Evolutionary conservation across 108 stramenopile species (phyloP), one percentile per base, ranked within the genome.

Genomic region (Nitzschia sp.): DNA sequence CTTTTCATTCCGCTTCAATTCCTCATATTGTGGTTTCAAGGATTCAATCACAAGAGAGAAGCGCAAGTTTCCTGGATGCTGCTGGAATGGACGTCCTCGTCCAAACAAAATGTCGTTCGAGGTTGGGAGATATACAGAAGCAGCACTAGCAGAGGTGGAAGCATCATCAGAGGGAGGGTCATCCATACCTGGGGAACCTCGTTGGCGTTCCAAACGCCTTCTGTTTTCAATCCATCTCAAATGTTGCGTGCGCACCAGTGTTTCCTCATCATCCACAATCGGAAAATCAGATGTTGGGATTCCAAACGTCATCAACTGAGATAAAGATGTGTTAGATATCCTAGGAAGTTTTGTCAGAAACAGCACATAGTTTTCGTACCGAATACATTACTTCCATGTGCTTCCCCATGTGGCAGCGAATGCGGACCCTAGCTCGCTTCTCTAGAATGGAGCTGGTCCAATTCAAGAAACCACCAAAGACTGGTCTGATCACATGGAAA

Each of bases 51-150:
- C 29, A 11, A 58, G 38, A 37, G 26, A 58, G 3, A 58, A 19
- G 15, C 53, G 37, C 8, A 63, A 41, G 51, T 72, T 72, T 43
- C 71, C 71, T 7, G 51, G 39, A 50, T 72, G 71, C 43, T 63
- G 51, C 51, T 48, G 53, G 37, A 72, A 62, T 5, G 63, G 71
- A 42, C 39, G 42, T 43, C 71, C 71, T 14, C 71, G 51, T 24
- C 71, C 71, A 48, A 72, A 57, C 29, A 72, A 50, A 24, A 72
- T 34, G 44, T 72, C 71, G 8, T 22, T 64, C 12, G 34, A 48
- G 11, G 40, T 43, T 19, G 71, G 70, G 8, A 63, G 12, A 10
- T 20, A 24, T 19, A 63, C 54, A 24, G 29, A 34, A 5, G 29
- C 29, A 34, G 29, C 29, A 34, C 29, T 34, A 34, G 5, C 48